Evolutionary conservation across 1,284 basidiomycete species (phyloP), one percentile per base, ranked within the genome.

Genomic region (Rhodotorula sp.): DNA sequence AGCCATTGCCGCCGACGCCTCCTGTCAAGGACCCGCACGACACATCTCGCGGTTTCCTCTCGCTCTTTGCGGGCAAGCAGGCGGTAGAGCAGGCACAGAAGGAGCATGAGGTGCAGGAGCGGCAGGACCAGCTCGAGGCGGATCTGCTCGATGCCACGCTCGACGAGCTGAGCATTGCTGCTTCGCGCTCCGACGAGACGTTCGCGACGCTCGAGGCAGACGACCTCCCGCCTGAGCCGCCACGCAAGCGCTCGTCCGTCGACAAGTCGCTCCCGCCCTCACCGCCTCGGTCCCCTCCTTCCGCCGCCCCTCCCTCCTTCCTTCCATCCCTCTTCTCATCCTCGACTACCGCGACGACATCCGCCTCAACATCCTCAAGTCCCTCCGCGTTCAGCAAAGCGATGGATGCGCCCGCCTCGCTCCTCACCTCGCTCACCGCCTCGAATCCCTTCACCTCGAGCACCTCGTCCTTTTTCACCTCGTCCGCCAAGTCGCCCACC

Each of bases 41-140:
- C 17, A 42, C 48, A 3, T 21, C 54, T 5, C 17, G 42, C 1
- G 10, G 17, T 1, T 60, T 71, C 50, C 49, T 75, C 27, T 60
- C 67, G 10, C 64, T 71, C 19, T 73, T 75, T n/a, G 74, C 69
- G 12, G 74, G 74, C 7, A 42, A 49, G 7, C 25, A 63, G 49
- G 46, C 69, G 5, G 72, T 73, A 7, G n/a, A 61, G 3, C n/a
- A 52, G 0, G 69, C 67, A 10, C 49, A 52, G 19, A 45, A 19
- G 2, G 34, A 60, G 21, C 57, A 55, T 2, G 42, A 27, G 9
- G 55, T 25, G 4, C 48, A 57, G 41, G n/a, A 23, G 21, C 27
- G 44, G 34, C 42, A 62, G n/a, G 74, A 75, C 53, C 42, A n/a
- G 25, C 23, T 55, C 25, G 72, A 75, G 52, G 66, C 61, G 0